Conservation (phyloP, 2,329 filamentous ascomycete species). For the Mycosphaerella arachidis region DNA sequence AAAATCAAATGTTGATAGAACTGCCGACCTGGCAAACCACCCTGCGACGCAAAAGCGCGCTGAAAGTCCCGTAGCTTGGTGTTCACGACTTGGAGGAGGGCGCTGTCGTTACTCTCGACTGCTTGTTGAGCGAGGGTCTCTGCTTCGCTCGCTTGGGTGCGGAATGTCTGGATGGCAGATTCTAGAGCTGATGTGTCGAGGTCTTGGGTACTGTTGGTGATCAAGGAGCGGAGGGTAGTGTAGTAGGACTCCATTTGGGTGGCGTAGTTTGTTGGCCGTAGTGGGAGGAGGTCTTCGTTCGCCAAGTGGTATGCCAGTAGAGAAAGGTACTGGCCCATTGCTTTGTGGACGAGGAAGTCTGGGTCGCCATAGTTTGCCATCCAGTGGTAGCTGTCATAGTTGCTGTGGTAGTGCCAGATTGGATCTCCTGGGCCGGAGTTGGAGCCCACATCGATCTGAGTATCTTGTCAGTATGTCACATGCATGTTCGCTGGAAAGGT, state of each 20-base stretch:
- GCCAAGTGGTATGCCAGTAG: slow-evolving; percentile 41
- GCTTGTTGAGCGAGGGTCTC: slow-evolving; percentile 13
- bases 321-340: slow-evolving; percentile 43
- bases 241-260: slow-evolving; percentile 37
- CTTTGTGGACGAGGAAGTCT: slow-evolving; percentile 47
- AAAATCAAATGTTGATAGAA: slow-evolving; percentile 47
- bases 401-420: slow-evolving; percentile 47
- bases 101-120: slow-evolving; percentile 19
- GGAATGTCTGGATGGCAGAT: slow-evolving; percentile 39
- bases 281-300: slow-evolving; percentile 38
- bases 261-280: slow-evolving; percentile 42
- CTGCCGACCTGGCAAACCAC: slow-evolving; percentile 42
- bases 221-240: slow-evolving; percentile 30
- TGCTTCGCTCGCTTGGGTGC: slow-evolving; percentile 41
- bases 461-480: background rate
- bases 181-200: slow-evolving; percentile 41
- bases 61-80: slow-evolving; percentile 45
- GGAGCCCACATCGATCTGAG: slow-evolving; percentile 40
- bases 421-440: slow-evolving; percentile 34
- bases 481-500: background rate
- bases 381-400: slow-evolving; percentile 50
- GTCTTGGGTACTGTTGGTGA: slow-evolving; percentile 41
- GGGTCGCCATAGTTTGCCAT: slow-evolving; percentile 51
- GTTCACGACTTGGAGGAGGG: slow-evolving; percentile 39
- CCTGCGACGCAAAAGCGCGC: slow-evolving; percentile 43